Conservation (phyloP, 768 basidiomycete species). For the Pluteus cervinus region DNA sequence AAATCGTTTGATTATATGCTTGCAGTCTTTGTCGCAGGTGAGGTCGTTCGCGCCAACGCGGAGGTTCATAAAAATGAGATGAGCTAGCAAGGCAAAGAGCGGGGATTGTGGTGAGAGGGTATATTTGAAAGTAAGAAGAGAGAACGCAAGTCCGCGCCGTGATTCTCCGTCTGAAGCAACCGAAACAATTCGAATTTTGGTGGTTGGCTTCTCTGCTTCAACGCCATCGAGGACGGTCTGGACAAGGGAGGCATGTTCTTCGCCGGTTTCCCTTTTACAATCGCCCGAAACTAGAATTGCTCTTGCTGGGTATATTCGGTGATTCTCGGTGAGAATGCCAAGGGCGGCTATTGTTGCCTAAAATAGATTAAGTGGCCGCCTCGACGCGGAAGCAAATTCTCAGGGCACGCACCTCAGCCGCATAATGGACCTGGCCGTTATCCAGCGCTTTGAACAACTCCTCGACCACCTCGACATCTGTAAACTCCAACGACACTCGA, state of each 20-base stretch:
- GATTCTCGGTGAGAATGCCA: conserved; percentile 18
- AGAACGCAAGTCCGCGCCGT: conserved; percentile 14
- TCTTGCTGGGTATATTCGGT: conserved; percentile 16
- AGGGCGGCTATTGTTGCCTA: conserved; percentile 22
- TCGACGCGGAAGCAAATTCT: conserved; percentile 6
- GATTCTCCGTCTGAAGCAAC: conserved; percentile 21
- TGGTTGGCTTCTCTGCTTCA: conserved; percentile 5
- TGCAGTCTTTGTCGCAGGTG: conserved; percentile 24
- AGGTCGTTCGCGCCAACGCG: conserved; percentile 23
- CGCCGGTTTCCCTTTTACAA: conserved; percentile 21
- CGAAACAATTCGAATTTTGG: conserved; percentile 13
- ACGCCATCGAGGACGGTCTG: conserved; percentile 10
- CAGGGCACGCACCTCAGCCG: conserved; percentile 19
- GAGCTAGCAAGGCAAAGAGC: conserved; percentile 13
- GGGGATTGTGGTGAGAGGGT: conserved; percentile 10
- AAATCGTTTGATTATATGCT: conserved; percentile 22
- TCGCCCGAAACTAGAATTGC: conserved; percentile 21
- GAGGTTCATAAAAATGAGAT: conserved; percentile 16
- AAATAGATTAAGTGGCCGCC: conserved; percentile 9
- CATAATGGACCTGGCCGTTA: conserved; percentile 14
- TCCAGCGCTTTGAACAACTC: conserved; percentile 16
- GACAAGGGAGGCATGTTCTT: conserved; percentile 13
- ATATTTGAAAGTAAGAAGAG: conserved; percentile 11
- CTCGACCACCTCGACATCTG: conserved; percentile 14
- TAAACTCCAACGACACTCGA: conserved; percentile 13